Evolutionary conservation across 495 filamentous ascomycete genomes (phyloP).

Genomic region (Xeromyces bisporus): DNA sequence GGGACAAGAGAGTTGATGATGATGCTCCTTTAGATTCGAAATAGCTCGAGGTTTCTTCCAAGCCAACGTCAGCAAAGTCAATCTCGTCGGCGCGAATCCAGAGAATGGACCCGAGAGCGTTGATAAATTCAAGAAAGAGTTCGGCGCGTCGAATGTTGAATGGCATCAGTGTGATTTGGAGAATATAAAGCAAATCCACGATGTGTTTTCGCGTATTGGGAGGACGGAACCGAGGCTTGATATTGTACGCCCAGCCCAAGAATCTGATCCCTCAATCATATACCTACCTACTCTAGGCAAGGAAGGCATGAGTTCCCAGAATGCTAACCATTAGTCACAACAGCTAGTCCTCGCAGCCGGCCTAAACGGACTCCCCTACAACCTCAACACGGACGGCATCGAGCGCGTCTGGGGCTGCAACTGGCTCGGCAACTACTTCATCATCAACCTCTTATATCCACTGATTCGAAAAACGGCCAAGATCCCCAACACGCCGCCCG

Average conservation of each 20-base stretch:
- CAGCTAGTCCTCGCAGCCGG: slow-evolving; percentile 33
- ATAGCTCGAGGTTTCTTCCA: slow-evolving; percentile 6
- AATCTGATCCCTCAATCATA: background rate
- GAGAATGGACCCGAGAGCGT: slow-evolving; percentile 7
- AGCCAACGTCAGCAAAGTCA: slow-evolving; percentile 29
- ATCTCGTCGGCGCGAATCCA: slow-evolving; percentile 27
- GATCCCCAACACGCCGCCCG: slow-evolving; percentile 7
- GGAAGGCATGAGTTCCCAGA: too few species aligned
- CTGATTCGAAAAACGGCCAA: slow-evolving; percentile 21
- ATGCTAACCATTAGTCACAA: background rate
- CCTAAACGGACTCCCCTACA: slow-evolving; percentile 29
- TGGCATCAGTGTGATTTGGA: slow-evolving; percentile 29
- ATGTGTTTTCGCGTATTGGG: slow-evolving; percentile 18
- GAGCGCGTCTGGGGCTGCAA: slow-evolving; percentile 37
- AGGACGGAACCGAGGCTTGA: slow-evolving; percentile 20
- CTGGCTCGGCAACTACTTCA: slow-evolving; percentile 30
- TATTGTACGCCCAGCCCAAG: slow-evolving; percentile 8
- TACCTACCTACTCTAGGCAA: too few species aligned
- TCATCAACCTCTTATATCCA: slow-evolving; percentile 25
- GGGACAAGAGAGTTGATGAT: too few species aligned
- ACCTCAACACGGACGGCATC: slow-evolving; percentile 22
- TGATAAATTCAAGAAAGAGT: slow-evolving; percentile 16
- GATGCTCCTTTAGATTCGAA: slow-evolving; percentile 9
- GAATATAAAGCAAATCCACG: slow-evolving; percentile 17
- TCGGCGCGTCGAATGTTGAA: slow-evolving; percentile 24